Evolutionary conservation across 2,329 filamentous ascomycete species (phyloP).

Genomic region (Aspergillus spinulosporus): DNA sequence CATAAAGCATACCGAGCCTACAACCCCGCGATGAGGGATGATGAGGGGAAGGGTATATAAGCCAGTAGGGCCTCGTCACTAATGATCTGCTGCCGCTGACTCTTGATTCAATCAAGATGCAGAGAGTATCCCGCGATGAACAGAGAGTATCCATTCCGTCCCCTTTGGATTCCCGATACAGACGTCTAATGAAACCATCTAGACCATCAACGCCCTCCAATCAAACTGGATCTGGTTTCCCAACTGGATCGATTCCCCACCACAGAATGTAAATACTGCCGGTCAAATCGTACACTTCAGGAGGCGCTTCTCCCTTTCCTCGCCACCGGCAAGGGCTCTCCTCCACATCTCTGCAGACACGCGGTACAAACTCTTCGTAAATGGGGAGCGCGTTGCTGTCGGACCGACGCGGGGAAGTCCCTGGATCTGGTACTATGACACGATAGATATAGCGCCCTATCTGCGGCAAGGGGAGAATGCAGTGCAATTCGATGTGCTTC

Average conservation of each 20-base stretch:
- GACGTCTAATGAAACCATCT: background rate
- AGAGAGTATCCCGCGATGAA: conserved; percentile 6
- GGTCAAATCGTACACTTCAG: conserved; percentile 14
- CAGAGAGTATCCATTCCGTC: background rate
- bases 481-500: conserved; percentile 27
- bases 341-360: conserved; percentile 39
- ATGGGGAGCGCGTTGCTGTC: conserved; percentile 37
- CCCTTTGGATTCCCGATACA: background rate
- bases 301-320: background rate
- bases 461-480: conserved; percentile 26
- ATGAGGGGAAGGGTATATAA: background rate
- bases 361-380: conserved; percentile 46
- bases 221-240: conserved; percentile 19
- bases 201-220: conserved; percentile 19
- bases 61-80: background rate
- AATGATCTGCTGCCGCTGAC: too few relatives aligned
- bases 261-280: conserved; percentile 1
- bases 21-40: background rate
- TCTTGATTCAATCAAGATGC: background rate
- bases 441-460: conserved; percentile 29
- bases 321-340: background rate
- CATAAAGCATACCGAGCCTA: background rate
- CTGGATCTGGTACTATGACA: conserved; percentile 36
- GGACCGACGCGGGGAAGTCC: conserved; percentile 41
- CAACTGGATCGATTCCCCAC: conserved; percentile 16